These are phyloP conservation scores for Eimeria acervulina DNA, from an alignment of 169 alveolate genomes.

Conservation along the genomic window DNA sequence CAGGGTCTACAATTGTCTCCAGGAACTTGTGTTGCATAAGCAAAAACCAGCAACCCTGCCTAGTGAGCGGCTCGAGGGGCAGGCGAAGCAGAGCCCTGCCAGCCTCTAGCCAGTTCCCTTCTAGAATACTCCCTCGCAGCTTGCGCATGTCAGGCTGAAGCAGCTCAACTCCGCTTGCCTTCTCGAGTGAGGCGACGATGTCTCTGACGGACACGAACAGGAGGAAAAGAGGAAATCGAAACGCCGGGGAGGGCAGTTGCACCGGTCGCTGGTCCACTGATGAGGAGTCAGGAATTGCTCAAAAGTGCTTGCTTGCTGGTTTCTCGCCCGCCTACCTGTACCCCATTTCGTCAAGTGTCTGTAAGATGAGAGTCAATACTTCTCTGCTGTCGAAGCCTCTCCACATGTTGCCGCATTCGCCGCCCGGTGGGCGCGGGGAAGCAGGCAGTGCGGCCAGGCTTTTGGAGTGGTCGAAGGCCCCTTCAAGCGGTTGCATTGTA, in stretches of 20 bases:
- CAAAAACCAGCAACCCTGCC: slow-evolving; percentile 75
- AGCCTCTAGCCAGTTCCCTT: slow-evolving; percentile 70
- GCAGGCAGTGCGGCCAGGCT: background rate
- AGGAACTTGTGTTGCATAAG: slow-evolving; percentile 65
- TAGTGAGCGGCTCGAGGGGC: slow-evolving; percentile 56
- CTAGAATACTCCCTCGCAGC: slow-evolving; percentile 25
- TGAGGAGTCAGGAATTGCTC: background rate
- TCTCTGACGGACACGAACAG: slow-evolving; percentile 23
- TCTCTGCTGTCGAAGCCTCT: slow-evolving; percentile 71
- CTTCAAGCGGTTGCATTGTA: background rate
- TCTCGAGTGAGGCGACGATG: slow-evolving; percentile 59
- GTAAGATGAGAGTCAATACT: slow-evolving; percentile 45
- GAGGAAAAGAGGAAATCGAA: background rate
- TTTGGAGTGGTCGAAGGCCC: background rate
- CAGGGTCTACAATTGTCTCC: slow-evolving; percentile 34
- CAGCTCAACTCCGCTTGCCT: slow-evolving; percentile 72
- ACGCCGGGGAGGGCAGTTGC: background rate
- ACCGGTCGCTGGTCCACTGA: background rate
- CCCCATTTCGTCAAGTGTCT: slow-evolving; percentile 71
- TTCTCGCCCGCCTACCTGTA: slow-evolving; percentile 45
- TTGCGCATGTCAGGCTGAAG: slow-evolving; percentile 76
- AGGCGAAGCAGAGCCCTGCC: slow-evolving; percentile 68
- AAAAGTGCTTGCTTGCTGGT: background rate
- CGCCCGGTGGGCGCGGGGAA: background rate
- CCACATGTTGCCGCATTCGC: slow-evolving; percentile 44